Evolutionary conservation across 169 alveolate genomes (phyloP).

Genomic region (Cryptosporidium sp.): DNA sequence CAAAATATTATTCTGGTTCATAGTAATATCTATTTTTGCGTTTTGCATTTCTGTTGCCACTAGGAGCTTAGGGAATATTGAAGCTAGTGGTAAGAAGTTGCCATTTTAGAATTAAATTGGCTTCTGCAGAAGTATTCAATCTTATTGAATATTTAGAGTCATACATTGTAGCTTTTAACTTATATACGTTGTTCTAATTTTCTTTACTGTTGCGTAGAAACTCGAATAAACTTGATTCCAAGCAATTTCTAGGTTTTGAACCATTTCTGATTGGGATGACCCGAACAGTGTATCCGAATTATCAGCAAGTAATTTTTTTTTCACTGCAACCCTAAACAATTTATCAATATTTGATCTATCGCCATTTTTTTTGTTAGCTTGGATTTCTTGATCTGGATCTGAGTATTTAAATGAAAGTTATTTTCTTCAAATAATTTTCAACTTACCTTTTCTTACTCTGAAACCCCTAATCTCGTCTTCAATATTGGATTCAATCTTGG

Average conservation of each 20-base stretch:
- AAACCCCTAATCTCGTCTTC: constrained; percentile 15
- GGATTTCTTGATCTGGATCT: neutral
- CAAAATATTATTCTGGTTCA: constrained; percentile 48
- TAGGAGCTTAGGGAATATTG: neutral
- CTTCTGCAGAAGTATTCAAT: neutral
- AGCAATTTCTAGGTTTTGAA: constrained; percentile 42
- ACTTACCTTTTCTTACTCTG: constrained; percentile 36
- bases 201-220: constrained; percentile 41
- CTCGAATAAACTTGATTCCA: constrained; percentile 51
- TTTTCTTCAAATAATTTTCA: neutral
- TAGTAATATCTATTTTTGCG: neutral
- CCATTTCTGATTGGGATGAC: constrained; percentile 55
- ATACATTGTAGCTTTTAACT: neutral
- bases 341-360: constrained; percentile 20
- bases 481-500: constrained; percentile 3
- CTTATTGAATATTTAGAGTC: neutral
- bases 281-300: constrained; percentile 28
- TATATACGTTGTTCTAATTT: constrained; percentile 32
- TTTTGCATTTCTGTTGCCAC: neutral
- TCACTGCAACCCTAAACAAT: constrained; percentile 53
- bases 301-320: constrained; percentile 48
- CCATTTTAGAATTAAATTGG: neutral
- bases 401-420: neutral
- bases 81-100: neutral
- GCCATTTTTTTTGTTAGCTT: neutral